Base-by-base conservation (phyloP, 441 rosid species). In the Dalechampia spathulata region DNA sequence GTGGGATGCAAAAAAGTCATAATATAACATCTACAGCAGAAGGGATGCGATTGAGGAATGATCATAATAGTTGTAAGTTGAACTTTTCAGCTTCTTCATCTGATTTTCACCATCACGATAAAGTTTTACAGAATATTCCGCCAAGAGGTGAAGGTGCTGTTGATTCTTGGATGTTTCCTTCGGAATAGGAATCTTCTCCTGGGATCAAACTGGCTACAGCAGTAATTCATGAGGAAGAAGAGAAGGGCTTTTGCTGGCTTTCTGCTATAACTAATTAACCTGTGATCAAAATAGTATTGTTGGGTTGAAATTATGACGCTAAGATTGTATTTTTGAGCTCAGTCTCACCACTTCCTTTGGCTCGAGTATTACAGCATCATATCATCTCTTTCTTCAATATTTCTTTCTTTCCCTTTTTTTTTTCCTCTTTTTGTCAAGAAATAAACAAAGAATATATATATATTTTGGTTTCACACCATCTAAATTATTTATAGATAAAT, bases 91-190 rank as follows among this genome's bases (percentile, higher is more conserved):
- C 70, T 44, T 15, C 82, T 10, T 58, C 80, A 27, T 73, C 86
- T 12, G 83, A 77, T 30, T 78, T 82, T 61, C 80, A 71, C 41
- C 72, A 68, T 60, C 73, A 67, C 55, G 80, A 75, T 7, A 77
- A 77, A 48, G 62, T 59, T 27, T 70, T 75, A 60, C 87, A 70
- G 58, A 80, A 67, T 62, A 72, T 71, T 65, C 61, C 80, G 30
- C 57, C 80, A 8, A 72, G 77, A 49, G 75, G 68, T 58, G 81
- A 83, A 74, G 84, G 81, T 62, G 67, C 82, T 5, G 77, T 82
- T 48, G 96, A 86, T 72, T 73, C 89, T 1, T 88, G 96, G 95
- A 80, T 75, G 66, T 81, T 71, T 70, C 91, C 65, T 46, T 46
- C 84, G 39, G 82, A 78, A 57, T 78, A 72, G 61, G 42, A 52